Evolutionary conservation across 164 flowering plant species (phyloP), one percentile per base, ranked within the genome.

Genomic region (Vitis riparia): DNA sequence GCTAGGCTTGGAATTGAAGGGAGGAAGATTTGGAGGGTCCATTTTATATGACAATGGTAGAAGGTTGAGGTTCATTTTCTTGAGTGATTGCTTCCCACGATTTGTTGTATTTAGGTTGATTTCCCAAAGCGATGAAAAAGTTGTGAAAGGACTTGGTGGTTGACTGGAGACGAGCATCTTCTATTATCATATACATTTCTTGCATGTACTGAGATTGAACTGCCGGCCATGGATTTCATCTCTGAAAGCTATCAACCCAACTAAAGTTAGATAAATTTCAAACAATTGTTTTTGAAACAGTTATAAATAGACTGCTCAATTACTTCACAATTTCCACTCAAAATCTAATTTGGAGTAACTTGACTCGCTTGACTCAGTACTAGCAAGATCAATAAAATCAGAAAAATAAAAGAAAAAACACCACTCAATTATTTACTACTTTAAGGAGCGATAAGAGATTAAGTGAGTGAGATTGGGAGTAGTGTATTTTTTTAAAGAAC

Each of bases 121-220:
- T 53, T 49, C 37, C 61, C 23, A 63, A 63, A 55, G 9, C 32
- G 27, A 67, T 27, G 19, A 56, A 55, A 37, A 15, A 17, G 47
- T 50, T 23, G 6, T 47, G 68, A 71, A 64, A 63, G 51, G 69
- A 58, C 57, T 15, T 32, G 55, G 15, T 65, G 19, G 75, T 51
- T 59, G 69, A 72, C 69, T 72, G 12, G 63, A 23, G 56, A n/a
- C 62, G 56, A 23, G n/a, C 27, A 71, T 14, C 60, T 19, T 70
- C 14, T 32, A 55, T 63, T 44, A 63, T 55, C 44, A 8, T 48
- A 48, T 17, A 55, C 47, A 56, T 47, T 49, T 55, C 62, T 48
- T 63, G 27, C 47, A 52, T 62, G 2, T 69, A 15, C 57, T 12
- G 8, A 63, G 8, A 2, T 50, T 19, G 37, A 44, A 61, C 7